Percentiles rank a stretch among this genome's conserved stretches.
These are phyloP conservation scores for Ganoderma meredithae DNA, from an alignment of 1,284 basidiomycete species.

Conservation along the genomic window DNA sequence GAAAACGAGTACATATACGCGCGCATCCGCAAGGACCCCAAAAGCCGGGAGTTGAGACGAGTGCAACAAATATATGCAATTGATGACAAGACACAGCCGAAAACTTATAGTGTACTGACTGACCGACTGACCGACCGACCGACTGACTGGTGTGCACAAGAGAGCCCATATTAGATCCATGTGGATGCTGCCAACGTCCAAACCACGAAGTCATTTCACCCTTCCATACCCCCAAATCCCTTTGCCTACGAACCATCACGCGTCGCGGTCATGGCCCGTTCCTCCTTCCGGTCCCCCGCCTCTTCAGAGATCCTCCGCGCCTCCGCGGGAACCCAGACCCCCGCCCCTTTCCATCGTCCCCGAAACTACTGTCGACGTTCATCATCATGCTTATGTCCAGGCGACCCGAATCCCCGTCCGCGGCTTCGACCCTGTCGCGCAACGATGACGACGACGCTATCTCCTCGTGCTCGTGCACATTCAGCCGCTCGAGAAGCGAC, in stretches of 20 bases:
- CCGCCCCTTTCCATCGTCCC: slow-evolving; percentile 9
- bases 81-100: neutral
- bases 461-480: slow-evolving; percentile 35
- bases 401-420: neutral
- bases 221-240: neutral
- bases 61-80: slow-evolving; percentile 7
- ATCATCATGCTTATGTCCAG: slow-evolving; percentile 23
- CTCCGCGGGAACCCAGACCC: neutral
- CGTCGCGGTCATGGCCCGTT: neutral
- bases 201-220: neutral
- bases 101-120: neutral
- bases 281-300: neutral
- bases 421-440: slow-evolving; percentile 47
- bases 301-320: neutral
- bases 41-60: neutral
- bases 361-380: slow-evolving; percentile 14
- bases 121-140: neutral
- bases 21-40: neutral
- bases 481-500: slow-evolving; percentile 49
- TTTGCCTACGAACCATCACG: neutral
- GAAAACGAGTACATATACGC: neutral
- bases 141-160: neutral
- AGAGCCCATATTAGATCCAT: slow-evolving; percentile 1
- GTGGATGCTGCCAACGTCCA: neutral
- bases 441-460: slow-evolving; percentile 39